phyloP scores from a whole-genome alignment of 345 rosid species.

The Pugionium dolabratum region DNA sequence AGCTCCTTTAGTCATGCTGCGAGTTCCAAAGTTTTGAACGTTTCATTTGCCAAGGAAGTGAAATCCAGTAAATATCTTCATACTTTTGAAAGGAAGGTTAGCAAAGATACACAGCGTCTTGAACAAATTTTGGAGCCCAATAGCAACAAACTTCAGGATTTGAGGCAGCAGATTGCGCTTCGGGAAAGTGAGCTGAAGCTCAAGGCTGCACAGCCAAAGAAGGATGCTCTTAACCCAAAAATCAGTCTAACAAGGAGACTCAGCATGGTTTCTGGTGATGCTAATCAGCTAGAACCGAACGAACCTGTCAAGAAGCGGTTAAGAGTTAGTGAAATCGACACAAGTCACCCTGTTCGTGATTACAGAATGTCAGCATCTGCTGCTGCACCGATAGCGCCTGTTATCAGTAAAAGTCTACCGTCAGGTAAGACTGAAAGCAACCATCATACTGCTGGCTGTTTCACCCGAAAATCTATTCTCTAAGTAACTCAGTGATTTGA shows the following conservation, averaged over 20 bases:
- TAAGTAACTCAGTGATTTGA: constrained; percentile 29
- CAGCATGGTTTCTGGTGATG: constrained; percentile 43
- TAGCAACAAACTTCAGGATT: constrained; percentile 61
- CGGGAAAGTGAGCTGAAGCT: constrained; percentile 82
- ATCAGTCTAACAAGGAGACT: constrained; percentile 45
- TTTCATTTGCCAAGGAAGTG: constrained; percentile 26
- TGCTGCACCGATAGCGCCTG: constrained; percentile 45
- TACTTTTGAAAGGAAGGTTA: constrained; percentile 44
- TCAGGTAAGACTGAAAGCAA: constrained; percentile 43
- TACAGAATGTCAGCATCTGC: constrained; percentile 34
- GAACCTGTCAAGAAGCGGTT: constrained; percentile 73
- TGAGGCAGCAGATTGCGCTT: constrained; percentile 90
- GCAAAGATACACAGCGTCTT: constrained; percentile 47
- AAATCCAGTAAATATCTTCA: constrained; percentile 44
- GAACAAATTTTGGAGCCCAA: constrained; percentile 49
- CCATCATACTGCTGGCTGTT: constrained; percentile 30
- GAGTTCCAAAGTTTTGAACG: constrained; percentile 42
- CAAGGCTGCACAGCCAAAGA: constrained; percentile 62
- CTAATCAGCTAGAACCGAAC: constrained; percentile 43
- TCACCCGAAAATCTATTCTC: constrained; percentile 39
- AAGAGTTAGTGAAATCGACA: constrained; percentile 47
- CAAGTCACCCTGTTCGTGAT: constrained; percentile 43
- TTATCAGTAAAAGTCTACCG: constrained; percentile 37
- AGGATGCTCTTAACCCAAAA: constrained; percentile 42
- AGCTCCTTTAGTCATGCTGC: constrained; percentile 51